phyloP scores from a whole-genome alignment of 345 rosid species.

The Trapa bicornis region DNA sequence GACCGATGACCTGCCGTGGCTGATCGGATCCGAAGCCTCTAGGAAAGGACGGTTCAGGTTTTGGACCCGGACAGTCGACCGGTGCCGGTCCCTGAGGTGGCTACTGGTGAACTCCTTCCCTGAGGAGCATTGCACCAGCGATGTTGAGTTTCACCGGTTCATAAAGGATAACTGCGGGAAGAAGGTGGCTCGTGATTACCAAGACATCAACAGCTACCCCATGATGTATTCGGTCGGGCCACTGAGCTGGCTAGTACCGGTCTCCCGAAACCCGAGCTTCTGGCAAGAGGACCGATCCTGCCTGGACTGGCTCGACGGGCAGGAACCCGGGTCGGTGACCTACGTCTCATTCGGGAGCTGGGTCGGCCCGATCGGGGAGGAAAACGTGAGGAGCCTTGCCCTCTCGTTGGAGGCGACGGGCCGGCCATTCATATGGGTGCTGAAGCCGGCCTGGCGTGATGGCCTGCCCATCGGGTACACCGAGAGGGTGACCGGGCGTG shows the following conservation, averaged over 20 bases:
- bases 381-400: slow-evolving; percentile 38
- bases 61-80: slow-evolving; percentile 48
- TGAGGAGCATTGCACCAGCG: slow-evolving; percentile 15
- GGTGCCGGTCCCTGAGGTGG: slow-evolving; percentile 44
- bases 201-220: slow-evolving; percentile 8
- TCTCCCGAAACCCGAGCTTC: slow-evolving; percentile 29
- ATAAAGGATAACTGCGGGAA: not conserved
- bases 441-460: slow-evolving; percentile 35
- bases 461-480: slow-evolving; percentile 41
- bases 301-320: slow-evolving; percentile 50
- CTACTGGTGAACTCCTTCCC: slow-evolving; percentile 54
- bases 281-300: slow-evolving; percentile 59
- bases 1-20: slow-evolving; percentile 64
- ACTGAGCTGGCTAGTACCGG: slow-evolving; percentile 14
- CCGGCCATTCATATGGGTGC: slow-evolving; percentile 58
- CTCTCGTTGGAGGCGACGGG: slow-evolving; percentile 32
- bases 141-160: not conserved
- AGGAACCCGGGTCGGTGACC: slow-evolving; percentile 33
- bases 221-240: slow-evolving; percentile 36
- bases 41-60: slow-evolving; percentile 54
- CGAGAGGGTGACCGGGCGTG: slow-evolving; percentile 30
- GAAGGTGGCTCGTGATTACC: too few relatives aligned
- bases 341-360: slow-evolving; percentile 80
- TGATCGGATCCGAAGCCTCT: slow-evolving; percentile 50
- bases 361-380: slow-evolving; percentile 63